Conservation (phyloP, 2,329 filamentous ascomycete genomes). For the Penicillium sp. region DNA sequence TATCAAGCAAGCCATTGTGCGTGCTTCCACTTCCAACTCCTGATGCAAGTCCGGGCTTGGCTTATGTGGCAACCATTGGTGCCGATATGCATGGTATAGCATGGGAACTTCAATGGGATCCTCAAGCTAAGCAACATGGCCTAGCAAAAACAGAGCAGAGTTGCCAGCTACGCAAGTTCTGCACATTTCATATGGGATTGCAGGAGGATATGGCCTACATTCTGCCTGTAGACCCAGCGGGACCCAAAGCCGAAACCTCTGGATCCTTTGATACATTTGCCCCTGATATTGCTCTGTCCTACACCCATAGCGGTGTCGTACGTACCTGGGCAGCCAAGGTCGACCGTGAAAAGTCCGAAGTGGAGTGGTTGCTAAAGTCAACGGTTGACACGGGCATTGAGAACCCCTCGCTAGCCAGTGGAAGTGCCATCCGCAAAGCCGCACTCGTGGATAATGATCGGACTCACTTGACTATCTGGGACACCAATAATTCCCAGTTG, state of each 20-base stretch:
- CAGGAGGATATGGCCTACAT: conserved; percentile 58
- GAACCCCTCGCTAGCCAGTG: conserved; percentile 75
- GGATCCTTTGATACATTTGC: conserved; percentile 85
- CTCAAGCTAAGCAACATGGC: conserved; percentile 27
- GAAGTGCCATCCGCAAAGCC: conserved; percentile 81
- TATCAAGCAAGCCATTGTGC: conserved; percentile 73
- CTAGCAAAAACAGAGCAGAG: conserved; percentile 35
- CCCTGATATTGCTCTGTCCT: conserved; percentile 81
- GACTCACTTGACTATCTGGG: conserved; percentile 85
- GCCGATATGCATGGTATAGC: conserved; percentile 76
- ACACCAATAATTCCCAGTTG: conserved; percentile 74
- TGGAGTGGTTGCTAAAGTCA: conserved; percentile 82
- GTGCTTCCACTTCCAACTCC: conserved; percentile 68
- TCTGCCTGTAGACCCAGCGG: conserved; percentile 82
- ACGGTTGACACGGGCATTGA: conserved; percentile 74
- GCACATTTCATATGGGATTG: conserved; percentile 65
- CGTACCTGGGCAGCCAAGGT: conserved; percentile 84
- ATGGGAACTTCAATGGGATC: conserved; percentile 71
- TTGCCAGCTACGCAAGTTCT: conserved; percentile 63
- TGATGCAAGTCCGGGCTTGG: conserved; percentile 56
- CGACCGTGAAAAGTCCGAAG: conserved; percentile 55
- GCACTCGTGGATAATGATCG: conserved; percentile 74
- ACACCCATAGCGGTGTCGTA: conserved; percentile 70
- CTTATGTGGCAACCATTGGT: conserved; percentile 78
- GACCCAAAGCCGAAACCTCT: conserved; percentile 67